Evolutionary conservation across 108 stramenopile genomes (phyloP).

Genomic region (Nitzschia sp.): DNA sequence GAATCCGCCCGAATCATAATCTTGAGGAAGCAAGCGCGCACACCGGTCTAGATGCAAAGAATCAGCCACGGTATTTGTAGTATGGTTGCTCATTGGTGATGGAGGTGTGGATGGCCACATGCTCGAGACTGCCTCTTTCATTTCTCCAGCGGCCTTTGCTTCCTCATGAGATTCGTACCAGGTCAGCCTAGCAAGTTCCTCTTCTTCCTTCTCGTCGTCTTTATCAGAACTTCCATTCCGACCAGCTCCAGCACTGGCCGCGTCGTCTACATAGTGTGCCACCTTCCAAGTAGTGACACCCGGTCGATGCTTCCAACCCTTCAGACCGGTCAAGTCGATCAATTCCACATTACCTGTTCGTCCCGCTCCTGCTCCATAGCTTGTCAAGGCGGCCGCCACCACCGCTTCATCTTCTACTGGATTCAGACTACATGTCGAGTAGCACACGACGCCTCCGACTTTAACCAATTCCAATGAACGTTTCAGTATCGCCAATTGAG

Average conservation of each 20-base stretch:
- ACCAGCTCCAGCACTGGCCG: not conserved
- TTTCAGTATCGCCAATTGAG: constrained; percentile 77
- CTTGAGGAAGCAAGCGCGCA: constrained; percentile 91
- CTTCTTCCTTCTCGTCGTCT: constrained; percentile 33
- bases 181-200: constrained; percentile 26
- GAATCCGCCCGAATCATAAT: constrained; percentile 96
- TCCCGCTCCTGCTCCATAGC: not conserved
- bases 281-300: constrained; percentile 70
- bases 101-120: constrained; percentile 82
- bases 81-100: no score
- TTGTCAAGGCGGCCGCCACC: constrained; percentile 64
- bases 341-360: not conserved
- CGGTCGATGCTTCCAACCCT: constrained; percentile 47
- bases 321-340: constrained; percentile 6
- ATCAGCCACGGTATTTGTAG: not conserved
- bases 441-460: constrained; percentile 76
- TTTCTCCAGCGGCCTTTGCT: constrained; percentile 27
- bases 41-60: constrained; percentile 59
- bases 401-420: constrained; percentile 95
- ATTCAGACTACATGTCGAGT: constrained; percentile 88
- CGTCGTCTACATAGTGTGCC: constrained; percentile 46
- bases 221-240: not conserved
- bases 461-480: constrained; percentile 66
- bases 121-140: constrained; percentile 32
- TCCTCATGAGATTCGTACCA: constrained; percentile 54